phyloP scores from a whole-genome alignment of 257 asterid genomes.

The Galeopsis tetrahit region DNA sequence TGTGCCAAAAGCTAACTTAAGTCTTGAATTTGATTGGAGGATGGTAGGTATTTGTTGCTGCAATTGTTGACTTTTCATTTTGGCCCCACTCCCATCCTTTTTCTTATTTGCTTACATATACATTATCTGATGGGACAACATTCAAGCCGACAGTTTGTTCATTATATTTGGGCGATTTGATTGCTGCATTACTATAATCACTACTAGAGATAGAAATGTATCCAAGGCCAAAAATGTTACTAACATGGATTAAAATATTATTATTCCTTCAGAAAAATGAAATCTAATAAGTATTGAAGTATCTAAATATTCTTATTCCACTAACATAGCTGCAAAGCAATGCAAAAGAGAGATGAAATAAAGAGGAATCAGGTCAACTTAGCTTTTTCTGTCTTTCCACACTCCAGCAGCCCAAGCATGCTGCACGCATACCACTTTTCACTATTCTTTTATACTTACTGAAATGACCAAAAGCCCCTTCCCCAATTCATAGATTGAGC shows the following conservation, averaged over 20 bases:
- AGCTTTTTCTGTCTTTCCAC: slow-evolving; percentile 22
- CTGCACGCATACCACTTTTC: slow-evolving; percentile 24
- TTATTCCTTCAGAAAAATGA: not conserved
- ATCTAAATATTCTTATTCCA: slow-evolving; percentile 22
- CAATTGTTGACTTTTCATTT: slow-evolving; percentile 36
- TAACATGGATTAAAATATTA: not conserved
- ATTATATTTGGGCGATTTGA: slow-evolving; percentile 24
- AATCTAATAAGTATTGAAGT: not conserved
- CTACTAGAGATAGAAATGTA: slow-evolving; percentile 3
- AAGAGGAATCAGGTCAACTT: slow-evolving; percentile 22
- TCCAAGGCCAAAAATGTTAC: not conserved
- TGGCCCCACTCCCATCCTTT: slow-evolving; percentile 10
- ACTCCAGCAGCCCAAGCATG: slow-evolving; percentile 22
- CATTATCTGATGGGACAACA: slow-evolving; percentile 32
- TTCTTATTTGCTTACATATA: slow-evolving; percentile 28
- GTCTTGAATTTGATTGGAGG: slow-evolving; percentile 30
- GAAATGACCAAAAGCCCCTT: slow-evolving; percentile 26
- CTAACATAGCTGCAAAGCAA: slow-evolving; percentile 21
- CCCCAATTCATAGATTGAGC: slow-evolving; percentile 10
- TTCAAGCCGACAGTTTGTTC: slow-evolving; percentile 32
- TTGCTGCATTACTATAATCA: not conserved
- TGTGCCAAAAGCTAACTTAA: slow-evolving; percentile 4
- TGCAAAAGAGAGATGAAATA: slow-evolving; percentile 20
- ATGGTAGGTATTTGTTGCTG: slow-evolving; percentile 23
- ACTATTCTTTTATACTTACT: slow-evolving; percentile 27